phyloP scores from a whole-genome alignment of 371 early-diverging fungal species.

The Rhizopus sp. region DNA sequence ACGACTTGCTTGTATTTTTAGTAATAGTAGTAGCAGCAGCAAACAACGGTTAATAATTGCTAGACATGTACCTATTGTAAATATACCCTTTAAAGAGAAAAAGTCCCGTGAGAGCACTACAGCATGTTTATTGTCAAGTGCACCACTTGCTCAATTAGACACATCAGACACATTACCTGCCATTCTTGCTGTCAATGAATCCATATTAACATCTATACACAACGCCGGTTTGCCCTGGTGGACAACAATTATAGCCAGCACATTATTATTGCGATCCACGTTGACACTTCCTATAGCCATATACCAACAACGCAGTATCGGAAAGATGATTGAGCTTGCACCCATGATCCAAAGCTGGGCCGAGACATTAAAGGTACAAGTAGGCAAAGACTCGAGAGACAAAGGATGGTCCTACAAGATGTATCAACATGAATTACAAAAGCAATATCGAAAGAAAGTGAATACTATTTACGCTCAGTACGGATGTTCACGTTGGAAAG shows the following conservation, averaged over 20 bases:
- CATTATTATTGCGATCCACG: conserved; percentile 58
- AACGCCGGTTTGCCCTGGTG: conserved; percentile 68
- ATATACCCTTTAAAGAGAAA: not conserved
- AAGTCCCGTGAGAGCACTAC: not conserved
- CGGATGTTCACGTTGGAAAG: conserved; percentile 64
- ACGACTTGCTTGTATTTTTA: too few relatives aligned
- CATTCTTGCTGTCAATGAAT: conserved; percentile 49
- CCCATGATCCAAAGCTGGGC: conserved; percentile 71
- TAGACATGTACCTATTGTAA: not conserved
- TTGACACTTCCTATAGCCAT: conserved; percentile 79
- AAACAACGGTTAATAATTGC: not conserved
- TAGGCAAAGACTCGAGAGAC: conserved; percentile 47
- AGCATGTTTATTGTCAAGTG: not conserved
- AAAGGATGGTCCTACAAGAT: conserved; percentile 45
- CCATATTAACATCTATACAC: conserved; percentile 46
- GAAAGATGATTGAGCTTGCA: conserved; percentile 56
- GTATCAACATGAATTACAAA: conserved; percentile 53
- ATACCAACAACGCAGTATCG: conserved; percentile 65
- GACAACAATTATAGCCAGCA: conserved; percentile 63
- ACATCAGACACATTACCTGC: conserved; percentile 19
- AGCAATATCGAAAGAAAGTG: conserved; percentile 58
- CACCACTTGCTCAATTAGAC: not conserved
- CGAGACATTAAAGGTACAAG: conserved; percentile 54
- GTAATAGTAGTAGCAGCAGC: not conserved
- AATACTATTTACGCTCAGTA: conserved; percentile 61